Conservation (phyloP, 1,139 yeast species). For the Geotrichum carabidarum region DNA sequence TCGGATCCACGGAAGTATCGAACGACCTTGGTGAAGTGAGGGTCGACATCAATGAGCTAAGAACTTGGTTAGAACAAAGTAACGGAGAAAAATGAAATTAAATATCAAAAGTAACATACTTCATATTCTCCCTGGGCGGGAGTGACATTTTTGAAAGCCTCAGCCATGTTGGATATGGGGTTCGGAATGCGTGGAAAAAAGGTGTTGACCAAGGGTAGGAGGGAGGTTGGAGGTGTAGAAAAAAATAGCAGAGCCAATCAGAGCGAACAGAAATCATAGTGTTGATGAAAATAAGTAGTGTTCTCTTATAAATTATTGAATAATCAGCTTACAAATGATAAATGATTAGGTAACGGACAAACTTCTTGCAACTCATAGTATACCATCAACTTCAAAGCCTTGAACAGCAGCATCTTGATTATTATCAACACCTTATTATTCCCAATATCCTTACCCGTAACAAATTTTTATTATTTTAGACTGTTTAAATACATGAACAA, state of each 20-base stretch:
- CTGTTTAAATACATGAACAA: constrained; percentile 6
- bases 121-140: constrained; percentile 19
- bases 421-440: neutral
- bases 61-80: neutral
- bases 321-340: neutral
- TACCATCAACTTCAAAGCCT: neutral
- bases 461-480: constrained; percentile 1
- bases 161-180: constrained; percentile 13
- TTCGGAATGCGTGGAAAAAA: neutral
- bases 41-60: constrained; percentile 67
- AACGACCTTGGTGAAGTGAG: constrained; percentile 67
- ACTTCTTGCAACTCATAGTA: neutral
- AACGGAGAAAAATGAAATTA: neutral
- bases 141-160: constrained; percentile 19
- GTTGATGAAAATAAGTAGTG: neutral
- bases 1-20: constrained; percentile 69
- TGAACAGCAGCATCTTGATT: neutral
- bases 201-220: constrained; percentile 3
- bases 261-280: neutral
- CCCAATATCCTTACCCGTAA: neutral
- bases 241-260: constrained; percentile 6
- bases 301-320: neutral
- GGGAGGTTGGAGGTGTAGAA: constrained; percentile 1
- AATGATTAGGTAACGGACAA: neutral
- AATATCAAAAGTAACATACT: constrained; percentile 4